Percentiles rank a stretch among this genome's conserved stretches.
phyloP scores from a whole-genome alignment of 441 rosid genomes.

The Eutrema salsugineum region DNA sequence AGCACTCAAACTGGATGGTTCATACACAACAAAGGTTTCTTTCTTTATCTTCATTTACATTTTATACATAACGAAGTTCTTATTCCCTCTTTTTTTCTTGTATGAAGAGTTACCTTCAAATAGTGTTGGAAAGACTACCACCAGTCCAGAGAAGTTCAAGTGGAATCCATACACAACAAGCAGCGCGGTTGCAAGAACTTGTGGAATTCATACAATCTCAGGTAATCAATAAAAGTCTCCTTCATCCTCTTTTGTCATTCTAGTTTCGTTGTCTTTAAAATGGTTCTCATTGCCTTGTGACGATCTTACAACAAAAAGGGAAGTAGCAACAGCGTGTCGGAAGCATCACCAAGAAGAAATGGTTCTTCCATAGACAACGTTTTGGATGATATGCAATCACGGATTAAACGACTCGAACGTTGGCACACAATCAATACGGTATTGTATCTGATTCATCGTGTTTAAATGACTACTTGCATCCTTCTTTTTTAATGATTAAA shows the following conservation, averaged over 20 bases:
- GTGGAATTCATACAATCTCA: constrained; percentile 92
- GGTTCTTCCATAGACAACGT: constrained; percentile 60
- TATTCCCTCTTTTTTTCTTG: background rate
- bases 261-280: background rate
- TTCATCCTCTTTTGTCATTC: background rate
- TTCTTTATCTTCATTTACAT: background rate
- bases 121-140: constrained; percentile 81
- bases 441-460: constrained; percentile 3
- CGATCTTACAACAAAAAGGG: constrained; percentile 42
- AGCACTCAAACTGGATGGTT: constrained; percentile 76
- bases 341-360: constrained; percentile 78
- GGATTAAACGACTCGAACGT: constrained; percentile 90
- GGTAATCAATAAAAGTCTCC: constrained; percentile 39
- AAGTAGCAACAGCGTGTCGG: constrained; percentile 65
- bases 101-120: constrained; percentile 86
- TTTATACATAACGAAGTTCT: background rate
- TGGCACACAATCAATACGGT: constrained; percentile 96
- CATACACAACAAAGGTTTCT: constrained; percentile 92
- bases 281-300: background rate
- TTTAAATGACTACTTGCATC: background rate
- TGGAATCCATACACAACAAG: constrained; percentile 79
- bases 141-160: constrained; percentile 64
- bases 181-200: constrained; percentile 86
- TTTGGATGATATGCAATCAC: constrained; percentile 84
- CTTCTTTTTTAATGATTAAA: background rate